Percentiles rank a stretch among this genome's conserved stretches.
Conservation (phyloP, 768 basidiomycete genomes). For the Postia placenta region DNA sequence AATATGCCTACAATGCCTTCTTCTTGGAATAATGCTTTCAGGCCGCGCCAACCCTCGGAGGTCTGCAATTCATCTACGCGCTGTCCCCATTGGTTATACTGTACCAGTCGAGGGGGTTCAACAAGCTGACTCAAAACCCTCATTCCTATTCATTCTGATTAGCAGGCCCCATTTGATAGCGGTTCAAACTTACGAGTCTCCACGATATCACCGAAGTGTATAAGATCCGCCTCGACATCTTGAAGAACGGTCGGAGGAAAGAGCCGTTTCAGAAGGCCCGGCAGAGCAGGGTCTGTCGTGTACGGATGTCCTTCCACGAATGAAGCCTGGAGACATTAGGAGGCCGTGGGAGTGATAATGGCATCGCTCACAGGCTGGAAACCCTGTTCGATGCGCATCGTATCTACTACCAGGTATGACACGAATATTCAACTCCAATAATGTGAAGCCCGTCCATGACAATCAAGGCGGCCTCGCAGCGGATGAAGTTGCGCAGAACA, state of each 20-base stretch:
- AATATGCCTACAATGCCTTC: constrained; percentile 66
- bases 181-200: constrained; percentile 35
- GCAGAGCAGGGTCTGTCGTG: constrained; percentile 55
- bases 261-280: constrained; percentile 50
- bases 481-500: too few relatives aligned
- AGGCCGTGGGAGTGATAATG: neutral
- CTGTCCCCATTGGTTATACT: constrained; percentile 71
- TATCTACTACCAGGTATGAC: too few relatives aligned
- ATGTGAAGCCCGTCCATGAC: too few relatives aligned
- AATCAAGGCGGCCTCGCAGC: too few relatives aligned
- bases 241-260: constrained; percentile 40
- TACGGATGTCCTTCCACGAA: constrained; percentile 58
- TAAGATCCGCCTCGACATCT: constrained; percentile 58
- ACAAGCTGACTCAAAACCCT: constrained; percentile 40
- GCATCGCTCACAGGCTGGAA: constrained; percentile 48
- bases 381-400: constrained; percentile 61
- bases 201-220: constrained; percentile 50
- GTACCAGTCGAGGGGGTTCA: constrained; percentile 47
- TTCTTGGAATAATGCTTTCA: constrained; percentile 55
- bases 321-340: constrained; percentile 32
- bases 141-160: constrained; percentile 35
- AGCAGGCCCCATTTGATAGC: neutral
- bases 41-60: constrained; percentile 65
- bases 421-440: too few relatives aligned
- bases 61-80: constrained; percentile 63